Evolutionary conservation across 2,329 filamentous ascomycete genomes (phyloP).

Genomic region (Alternaria conjuncta): DNA sequence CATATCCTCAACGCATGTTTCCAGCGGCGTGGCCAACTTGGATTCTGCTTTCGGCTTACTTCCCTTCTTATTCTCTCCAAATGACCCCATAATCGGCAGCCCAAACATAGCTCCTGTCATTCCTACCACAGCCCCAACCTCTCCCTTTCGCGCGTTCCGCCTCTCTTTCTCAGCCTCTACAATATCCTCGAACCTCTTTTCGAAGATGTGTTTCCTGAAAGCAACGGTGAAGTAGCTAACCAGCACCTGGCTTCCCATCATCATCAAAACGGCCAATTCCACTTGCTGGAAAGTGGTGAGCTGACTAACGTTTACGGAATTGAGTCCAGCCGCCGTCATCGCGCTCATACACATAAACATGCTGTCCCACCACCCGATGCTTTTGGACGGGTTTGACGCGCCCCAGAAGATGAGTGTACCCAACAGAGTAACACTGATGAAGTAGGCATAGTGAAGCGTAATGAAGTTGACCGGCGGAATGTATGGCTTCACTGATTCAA

Average conservation of each 20-base stretch:
- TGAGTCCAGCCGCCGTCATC: constrained; percentile 22
- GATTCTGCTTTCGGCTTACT: constrained; percentile 10
- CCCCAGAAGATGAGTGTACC: constrained; percentile 31
- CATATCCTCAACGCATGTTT: constrained; percentile 5
- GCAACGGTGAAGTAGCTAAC: constrained; percentile 29
- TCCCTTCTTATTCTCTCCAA: constrained; percentile 21
- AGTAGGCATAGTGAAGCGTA: constrained; percentile 31
- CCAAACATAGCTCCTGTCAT: constrained; percentile 34
- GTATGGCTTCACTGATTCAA: constrained; percentile 22
- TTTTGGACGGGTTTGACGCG: constrained; percentile 24
- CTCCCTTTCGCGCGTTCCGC: constrained; percentile 21
- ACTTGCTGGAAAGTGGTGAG: constrained; percentile 22
- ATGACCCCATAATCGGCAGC: constrained; percentile 28
- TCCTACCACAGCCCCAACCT: constrained; percentile 24
- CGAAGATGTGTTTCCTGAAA: constrained; percentile 31
- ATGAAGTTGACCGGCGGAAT: constrained; percentile 32
- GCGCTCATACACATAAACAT: constrained; percentile 27
- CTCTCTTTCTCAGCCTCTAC: constrained; percentile 28
- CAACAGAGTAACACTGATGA: constrained; percentile 20
- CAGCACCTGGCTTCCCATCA: constrained; percentile 29
- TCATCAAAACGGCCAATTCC: constrained; percentile 29
- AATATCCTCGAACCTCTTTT: constrained; percentile 32
- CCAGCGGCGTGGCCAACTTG: constrained; percentile 8
- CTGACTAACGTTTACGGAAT: constrained; percentile 30
- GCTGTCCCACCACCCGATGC: constrained; percentile 31